Base-by-base conservation (phyloP, 202 grass and related monocot genomes). In the Bolboschoenoplectus hybrid region DNA sequence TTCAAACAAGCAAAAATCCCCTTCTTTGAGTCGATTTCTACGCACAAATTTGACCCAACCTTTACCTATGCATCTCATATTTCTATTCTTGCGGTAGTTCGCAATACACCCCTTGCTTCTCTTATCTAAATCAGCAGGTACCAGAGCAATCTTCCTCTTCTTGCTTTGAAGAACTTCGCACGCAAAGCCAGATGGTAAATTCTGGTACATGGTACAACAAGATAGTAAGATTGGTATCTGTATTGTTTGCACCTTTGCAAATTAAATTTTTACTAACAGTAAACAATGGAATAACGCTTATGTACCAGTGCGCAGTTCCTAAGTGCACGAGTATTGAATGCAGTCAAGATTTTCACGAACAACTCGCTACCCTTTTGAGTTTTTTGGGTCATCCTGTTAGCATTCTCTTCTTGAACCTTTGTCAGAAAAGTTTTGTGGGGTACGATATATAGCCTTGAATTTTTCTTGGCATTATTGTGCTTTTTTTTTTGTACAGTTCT, bases 1-100 rank as follows among this genome's bases (percentile, higher is more conserved):
- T 47, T 74, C 70, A 51, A 74, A 74, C 1, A 74, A 45, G 45
- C 70, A 74, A 74, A 74, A 9, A 74, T 74, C 70, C 70, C 70
- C 70, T 49, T 74, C n/a, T 32, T 32, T 74, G 0, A 74, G 70
- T 74, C 70, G n/a, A 74, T 74, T 74, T 74, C 4, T 32, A 8
- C 8, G 3, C n/a, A 50, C 45, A 45, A 74, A 74, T 74, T 50
- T 47, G 19, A 17, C 9, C 70, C 70, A 74, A 19, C 70, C 70
- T 10, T 49, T 2, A 34, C 44, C 45, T 26, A 74, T 74, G 70
- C 4, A 50, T 49, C 9, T 47, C 3, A 4, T 26, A 1, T 8
- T 47, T 47, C 32, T 50, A 17, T 74, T 74, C 70, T 32, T 26
- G 45, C 2, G 1, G 9, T 50, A 74, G n/a, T 5, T 3, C 3